Evolutionary conservation across 2,329 filamentous ascomycete species (phyloP).

Genomic region (Helicocarpus griseus): DNA sequence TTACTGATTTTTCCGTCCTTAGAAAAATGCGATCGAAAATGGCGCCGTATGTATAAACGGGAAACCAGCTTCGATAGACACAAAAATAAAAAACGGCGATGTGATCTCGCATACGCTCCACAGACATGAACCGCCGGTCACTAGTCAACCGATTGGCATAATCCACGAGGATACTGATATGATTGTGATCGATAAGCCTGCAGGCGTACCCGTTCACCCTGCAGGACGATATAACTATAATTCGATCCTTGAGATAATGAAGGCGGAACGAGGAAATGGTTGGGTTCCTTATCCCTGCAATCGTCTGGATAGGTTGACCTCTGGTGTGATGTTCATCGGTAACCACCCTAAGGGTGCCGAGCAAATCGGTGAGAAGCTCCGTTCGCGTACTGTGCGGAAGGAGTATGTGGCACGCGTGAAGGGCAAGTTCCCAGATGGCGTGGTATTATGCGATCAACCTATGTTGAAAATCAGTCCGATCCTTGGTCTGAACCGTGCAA

Average conservation of each 20-base stretch:
- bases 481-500: constrained; percentile 84
- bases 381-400: constrained; percentile 74
- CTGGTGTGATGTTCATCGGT: constrained; percentile 95
- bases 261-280: constrained; percentile 54
- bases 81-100: constrained; percentile 77
- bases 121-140: constrained; percentile 90
- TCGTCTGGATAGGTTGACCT: constrained; percentile 84
- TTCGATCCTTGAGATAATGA: constrained; percentile 87
- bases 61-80: constrained; percentile 55
- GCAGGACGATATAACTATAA: constrained; percentile 95
- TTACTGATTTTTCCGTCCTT: constrained; percentile 2
- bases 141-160: constrained; percentile 65
- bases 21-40: constrained; percentile 65
- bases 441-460: constrained; percentile 85
- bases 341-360: constrained; percentile 77
- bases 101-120: constrained; percentile 88
- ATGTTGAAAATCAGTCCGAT: constrained; percentile 93
- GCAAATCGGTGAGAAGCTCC: constrained; percentile 64
- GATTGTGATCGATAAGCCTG: constrained; percentile 94
- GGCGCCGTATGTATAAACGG: constrained; percentile 77
- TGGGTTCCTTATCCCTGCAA: constrained; percentile 70
- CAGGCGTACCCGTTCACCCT: constrained; percentile 88
- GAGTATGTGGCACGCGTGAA: constrained; percentile 90
- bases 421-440: constrained; percentile 82
- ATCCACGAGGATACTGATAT: constrained; percentile 88